Evolutionary conservation across 306 rosid species (phyloP).

Genomic region (Abrus precatorius): DNA sequence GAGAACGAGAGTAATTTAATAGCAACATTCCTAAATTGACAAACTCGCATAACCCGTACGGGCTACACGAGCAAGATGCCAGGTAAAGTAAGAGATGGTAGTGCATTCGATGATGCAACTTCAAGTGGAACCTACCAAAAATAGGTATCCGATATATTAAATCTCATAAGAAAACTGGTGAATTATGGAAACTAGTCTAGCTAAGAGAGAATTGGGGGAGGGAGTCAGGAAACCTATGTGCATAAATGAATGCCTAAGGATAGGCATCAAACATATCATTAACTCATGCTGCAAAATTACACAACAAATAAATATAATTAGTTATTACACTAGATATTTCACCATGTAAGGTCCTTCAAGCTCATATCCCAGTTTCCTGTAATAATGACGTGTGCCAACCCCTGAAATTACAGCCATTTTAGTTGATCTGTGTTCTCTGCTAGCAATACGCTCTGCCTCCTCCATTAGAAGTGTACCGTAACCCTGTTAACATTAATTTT

Average conservation of each 20-base stretch:
- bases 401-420: slow-evolving; percentile 95
- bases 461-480: slow-evolving; percentile 98
- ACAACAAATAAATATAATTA: slow-evolving; percentile 21
- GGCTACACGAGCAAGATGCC: background rate
- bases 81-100: background rate
- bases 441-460: slow-evolving; percentile 89
- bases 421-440: slow-evolving; percentile 81
- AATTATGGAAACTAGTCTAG: background rate
- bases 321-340: slow-evolving; percentile 63
- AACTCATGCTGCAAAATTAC: slow-evolving; percentile 56
- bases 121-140: background rate
- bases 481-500: slow-evolving; percentile 63
- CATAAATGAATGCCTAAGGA: slow-evolving; percentile 20
- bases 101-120: slow-evolving; percentile 10
- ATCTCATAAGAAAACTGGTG: background rate
- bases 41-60: background rate
- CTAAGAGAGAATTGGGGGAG: background rate
- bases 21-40: background rate
- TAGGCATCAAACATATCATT: slow-evolving; percentile 31
- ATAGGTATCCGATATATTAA: slow-evolving; percentile 8
- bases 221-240: background rate
- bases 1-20: no score
- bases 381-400: slow-evolving; percentile 95
- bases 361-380: slow-evolving; percentile 89
- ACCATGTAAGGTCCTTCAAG: slow-evolving; percentile 99